Base-by-base conservation (phyloP, 805 yeast genomes). In the Cyberlindnera sargentensis region DNA sequence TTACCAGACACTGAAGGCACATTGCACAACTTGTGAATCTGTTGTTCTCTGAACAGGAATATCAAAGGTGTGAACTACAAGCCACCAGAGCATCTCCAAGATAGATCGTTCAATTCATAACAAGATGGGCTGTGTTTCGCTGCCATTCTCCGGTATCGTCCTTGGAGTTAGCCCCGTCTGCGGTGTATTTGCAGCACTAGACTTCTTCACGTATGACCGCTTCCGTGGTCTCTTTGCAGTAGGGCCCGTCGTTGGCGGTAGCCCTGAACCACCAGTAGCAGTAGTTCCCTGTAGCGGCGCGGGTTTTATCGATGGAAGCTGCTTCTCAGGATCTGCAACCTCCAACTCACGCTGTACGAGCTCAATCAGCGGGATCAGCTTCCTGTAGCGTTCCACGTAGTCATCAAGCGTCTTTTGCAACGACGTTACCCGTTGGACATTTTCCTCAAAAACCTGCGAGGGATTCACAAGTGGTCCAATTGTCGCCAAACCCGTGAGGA, bases 271-370 rank as follows among this genome's bases (percentile, higher is more conserved):
- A 26, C 15, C 11, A 5, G 4, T 27, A 29, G 53, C 35, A 10
- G 35, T 33, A 15, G 35, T n/a, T 28, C 8, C 30, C 30, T 6
- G 30, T 28, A 28, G 6, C 6, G 6, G 30, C 6, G 30, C 2
- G 30, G 35, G 84, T 73, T 64, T 75, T 77, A 38, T 86, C 87
- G 62, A 81, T 75, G 48, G 84, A 87, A 47, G 93, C 87, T 10
- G 87, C 87, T 34, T 68, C 68, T 45, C 76, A 71, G 37, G 87
- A 61, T 46, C 76, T 82, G 51, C 69, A 60, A 49, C 78, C 70
- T 70, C 74, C 47, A 72, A 50, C 34, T 68, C 71, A 34, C 66
- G 66, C 50, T 72, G 73, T 1, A 75, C 68, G 34, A 73, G 55
- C 46, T 70, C 71, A 30, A 74, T 60, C n/a, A 74, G 59, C 3